Evolutionary conservation across 2,329 filamentous ascomycete genomes (phyloP), one percentile per base, ranked within the genome.

Genomic region (Claviceps capensis): DNA sequence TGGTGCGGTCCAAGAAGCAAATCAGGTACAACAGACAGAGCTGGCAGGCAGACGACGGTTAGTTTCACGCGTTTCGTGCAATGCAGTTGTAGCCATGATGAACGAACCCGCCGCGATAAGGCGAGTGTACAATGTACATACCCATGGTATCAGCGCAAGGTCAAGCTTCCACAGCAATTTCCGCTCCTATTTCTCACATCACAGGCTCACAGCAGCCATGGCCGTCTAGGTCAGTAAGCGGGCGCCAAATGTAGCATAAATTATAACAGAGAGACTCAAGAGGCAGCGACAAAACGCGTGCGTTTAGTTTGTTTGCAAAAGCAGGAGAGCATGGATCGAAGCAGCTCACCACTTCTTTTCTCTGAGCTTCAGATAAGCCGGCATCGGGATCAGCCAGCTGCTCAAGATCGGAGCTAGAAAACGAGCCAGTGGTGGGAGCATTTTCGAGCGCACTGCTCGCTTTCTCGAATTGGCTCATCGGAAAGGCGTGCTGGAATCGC

Each of bases 1-100:
- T 91, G 26, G 87, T 89, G 14, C 83, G 75, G 61, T 85, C 81
- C 44, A 89, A 74, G 64, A 88, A 89, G 54, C 82, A 84, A 50
- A 88, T 74, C 1, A 90, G 73, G 60, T 89, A 89, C 37, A 89
- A 73, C 47, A 88, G 71, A 53, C 80, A 83, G 13, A 88, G 77
- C 76, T 74, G 22, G 30, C 30, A 34, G 9, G 30, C 3, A 34
- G 9, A 11, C 3, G 30, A 34, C 9, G 9, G 9, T 34, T 4
- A 34, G 8, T 34, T 11, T 34, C 9, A 34, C 30, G 11, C 30
- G 9, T 11, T 11, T 11, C 9, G 30, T 34, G 30, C 9, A 11
- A 11, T 11, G 30, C 30, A 34, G 2, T 30, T 30, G 8, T 9
- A 34, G 3, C 9, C 11, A 4, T 19, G 19, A 19, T 19, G 8